Evolutionary conservation across 495 filamentous ascomycete genomes (phyloP), one percentile per base, ranked within the genome.

Genomic region (Aspergillus saccharolyticus): DNA sequence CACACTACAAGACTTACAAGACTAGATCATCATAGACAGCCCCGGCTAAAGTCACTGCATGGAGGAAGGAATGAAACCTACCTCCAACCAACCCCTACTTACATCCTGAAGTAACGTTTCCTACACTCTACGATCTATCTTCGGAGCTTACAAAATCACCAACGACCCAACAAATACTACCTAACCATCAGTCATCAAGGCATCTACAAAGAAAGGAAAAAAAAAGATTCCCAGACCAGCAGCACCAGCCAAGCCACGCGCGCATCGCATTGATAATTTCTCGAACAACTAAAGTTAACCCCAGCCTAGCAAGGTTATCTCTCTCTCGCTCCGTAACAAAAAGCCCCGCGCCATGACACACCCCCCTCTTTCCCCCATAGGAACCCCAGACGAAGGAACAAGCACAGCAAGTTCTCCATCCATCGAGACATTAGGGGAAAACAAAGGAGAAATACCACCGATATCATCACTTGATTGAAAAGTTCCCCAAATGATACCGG

Each of bases 241-340:
- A 50, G 47, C 47, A 50, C 47, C 47, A 50, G 47, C 47, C 47
- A 24, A 50, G 47, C 47, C 47, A 24, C 22, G 47, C 22, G 15
- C 22, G 22, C 47, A 49, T 24, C 46, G 46, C 46, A 24, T 21
- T 18, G n/a, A 24, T 7, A n/a, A 25, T 25, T 4, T n/a, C 46
- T n/a, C 28, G 45, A 48, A 12, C 18, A 16, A 24, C 20, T 21
- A 30, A 15, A 30, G 8, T 28, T 16, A 10, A 50, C 24, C 8
- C 22, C 3, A n/a, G 16, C 21, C 14, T 30, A 24, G 16, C 20
- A 12, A 50, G 8, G 20, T 14, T 21, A 49, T 6, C 15, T 15
- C 33, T 12, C 7, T 12, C 10, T 6, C 14, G 9, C 25, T 28
- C 9, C 25, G 25, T 39, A 39, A 39, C 7, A 12, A 39, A 39